Conservation (phyloP, 352 stramenopile genomes). For the Blastocystis sp. region DNA sequence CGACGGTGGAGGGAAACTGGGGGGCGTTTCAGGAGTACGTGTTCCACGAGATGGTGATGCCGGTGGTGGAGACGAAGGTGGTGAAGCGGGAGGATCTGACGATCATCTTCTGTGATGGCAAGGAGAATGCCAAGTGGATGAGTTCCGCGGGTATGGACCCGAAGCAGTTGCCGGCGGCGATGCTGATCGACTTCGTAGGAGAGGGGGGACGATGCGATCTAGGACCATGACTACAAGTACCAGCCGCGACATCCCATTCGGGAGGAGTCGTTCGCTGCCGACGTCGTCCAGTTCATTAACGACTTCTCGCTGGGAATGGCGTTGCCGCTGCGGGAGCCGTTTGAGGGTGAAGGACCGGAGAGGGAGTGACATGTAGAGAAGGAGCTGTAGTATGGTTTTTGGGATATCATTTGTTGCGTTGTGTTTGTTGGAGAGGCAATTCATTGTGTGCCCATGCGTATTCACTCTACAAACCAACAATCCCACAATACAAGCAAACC, state of each 20-base stretch:
- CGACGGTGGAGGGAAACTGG: neutral
- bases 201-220: neutral
- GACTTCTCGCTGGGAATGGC: slow-evolving; percentile 22
- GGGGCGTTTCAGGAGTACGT: slow-evolving; percentile 26
- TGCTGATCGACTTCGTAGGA: slow-evolving; percentile 37
- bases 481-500: too few relatives aligned
- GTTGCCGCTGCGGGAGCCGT: neutral
- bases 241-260: neutral
- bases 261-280: neutral
- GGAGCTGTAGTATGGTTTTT: neutral
- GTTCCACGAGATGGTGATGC: slow-evolving; percentile 17
- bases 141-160: neutral
- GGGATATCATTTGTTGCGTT: neutral
- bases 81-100: slow-evolving; percentile 30
- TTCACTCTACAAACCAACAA: too few relatives aligned
- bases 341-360: neutral
- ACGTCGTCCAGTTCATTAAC: slow-evolving; percentile 35
- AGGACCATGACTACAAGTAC: slow-evolving; percentile 36
- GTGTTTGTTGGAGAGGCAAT: neutral
- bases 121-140: slow-evolving; percentile 44
- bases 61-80: slow-evolving; percentile 19
- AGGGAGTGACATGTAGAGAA: neutral
- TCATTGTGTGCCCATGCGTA: too few relatives aligned
- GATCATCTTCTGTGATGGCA: slow-evolving; percentile 26
- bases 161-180: neutral